phyloP scores from a whole-genome alignment of 1,284 basidiomycete genomes.

The Athelia sp. region DNA sequence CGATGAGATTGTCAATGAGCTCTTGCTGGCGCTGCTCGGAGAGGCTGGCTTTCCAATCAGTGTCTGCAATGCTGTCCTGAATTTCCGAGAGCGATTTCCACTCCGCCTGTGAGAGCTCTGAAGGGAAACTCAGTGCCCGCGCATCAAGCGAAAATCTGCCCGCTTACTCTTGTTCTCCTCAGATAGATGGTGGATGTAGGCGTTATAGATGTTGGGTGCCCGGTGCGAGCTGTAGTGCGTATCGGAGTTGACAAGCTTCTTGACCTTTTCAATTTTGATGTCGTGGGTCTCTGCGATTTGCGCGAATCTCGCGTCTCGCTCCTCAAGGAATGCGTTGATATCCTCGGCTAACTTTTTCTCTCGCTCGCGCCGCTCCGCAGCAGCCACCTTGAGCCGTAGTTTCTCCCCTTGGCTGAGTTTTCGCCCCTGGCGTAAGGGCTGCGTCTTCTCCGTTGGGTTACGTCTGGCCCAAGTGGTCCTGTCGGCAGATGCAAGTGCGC shows the following conservation, averaged over 20 bases:
- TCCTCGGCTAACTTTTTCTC: neutral
- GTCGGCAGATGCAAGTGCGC: neutral
- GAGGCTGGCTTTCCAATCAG: neutral
- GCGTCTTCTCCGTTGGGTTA: neutral
- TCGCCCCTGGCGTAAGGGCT: neutral
- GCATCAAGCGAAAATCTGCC: too few species aligned
- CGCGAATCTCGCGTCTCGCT: neutral
- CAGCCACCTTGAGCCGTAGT: neutral
- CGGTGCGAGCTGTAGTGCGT: neutral
- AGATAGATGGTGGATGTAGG: slow-evolving; percentile 2
- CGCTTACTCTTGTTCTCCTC: too few species aligned
- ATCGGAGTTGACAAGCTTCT: neutral
- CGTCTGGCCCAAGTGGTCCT: neutral
- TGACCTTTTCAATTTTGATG: neutral
- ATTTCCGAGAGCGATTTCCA: neutral
- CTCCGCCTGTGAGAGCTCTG: neutral
- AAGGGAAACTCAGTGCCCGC: too few species aligned
- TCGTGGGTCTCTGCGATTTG: neutral
- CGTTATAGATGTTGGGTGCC: neutral
- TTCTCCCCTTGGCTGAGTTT: neutral
- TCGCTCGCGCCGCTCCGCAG: neutral
- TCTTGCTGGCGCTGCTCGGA: neutral
- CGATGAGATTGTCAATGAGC: neutral
- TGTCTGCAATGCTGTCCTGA: neutral
- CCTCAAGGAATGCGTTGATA: neutral